Evolutionary conservation across 108 stramenopile genomes (phyloP).

Genomic region (Ochromonas danica): DNA sequence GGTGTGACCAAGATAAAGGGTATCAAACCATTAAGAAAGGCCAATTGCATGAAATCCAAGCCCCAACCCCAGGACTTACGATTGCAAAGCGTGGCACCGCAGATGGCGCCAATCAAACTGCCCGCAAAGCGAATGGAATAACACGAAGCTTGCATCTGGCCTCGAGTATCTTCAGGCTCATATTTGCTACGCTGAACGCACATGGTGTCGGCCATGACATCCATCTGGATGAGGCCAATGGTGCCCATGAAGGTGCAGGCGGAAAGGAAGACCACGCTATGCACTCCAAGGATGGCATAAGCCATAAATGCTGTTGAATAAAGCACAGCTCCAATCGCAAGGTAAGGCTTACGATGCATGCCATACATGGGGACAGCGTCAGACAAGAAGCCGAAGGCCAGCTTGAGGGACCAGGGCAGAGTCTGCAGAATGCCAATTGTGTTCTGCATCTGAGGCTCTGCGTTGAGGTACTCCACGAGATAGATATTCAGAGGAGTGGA

Average conservation of each 20-base stretch:
- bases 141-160: slow-evolving; percentile 60
- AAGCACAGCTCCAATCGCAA: slow-evolving; percentile 58
- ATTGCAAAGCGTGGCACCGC: slow-evolving; percentile 62
- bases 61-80: slow-evolving; percentile 61
- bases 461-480: slow-evolving; percentile 44
- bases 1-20: slow-evolving; percentile 60
- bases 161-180: slow-evolving; percentile 59
- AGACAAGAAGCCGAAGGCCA: slow-evolving; percentile 62
- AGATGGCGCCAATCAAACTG: slow-evolving; percentile 52
- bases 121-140: slow-evolving; percentile 65
- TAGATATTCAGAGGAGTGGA: slow-evolving; percentile 52
- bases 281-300: not conserved
- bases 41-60: slow-evolving; percentile 52
- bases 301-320: slow-evolving; percentile 37
- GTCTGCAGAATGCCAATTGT: slow-evolving; percentile 43
- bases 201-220: slow-evolving; percentile 69
- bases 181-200: slow-evolving; percentile 61
- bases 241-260: slow-evolving; percentile 37
- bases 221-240: slow-evolving; percentile 62
- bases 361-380: slow-evolving; percentile 64
- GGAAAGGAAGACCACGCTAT: not conserved
- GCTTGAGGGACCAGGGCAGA: slow-evolving; percentile 58
- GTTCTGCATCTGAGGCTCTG: slow-evolving; percentile 47
- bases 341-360: slow-evolving; percentile 64
- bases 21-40: slow-evolving; percentile 57